Evolutionary conservation across 192 early-diverging fungal genomes (phyloP).

Genomic region (Entomortierella beljakovae): DNA sequence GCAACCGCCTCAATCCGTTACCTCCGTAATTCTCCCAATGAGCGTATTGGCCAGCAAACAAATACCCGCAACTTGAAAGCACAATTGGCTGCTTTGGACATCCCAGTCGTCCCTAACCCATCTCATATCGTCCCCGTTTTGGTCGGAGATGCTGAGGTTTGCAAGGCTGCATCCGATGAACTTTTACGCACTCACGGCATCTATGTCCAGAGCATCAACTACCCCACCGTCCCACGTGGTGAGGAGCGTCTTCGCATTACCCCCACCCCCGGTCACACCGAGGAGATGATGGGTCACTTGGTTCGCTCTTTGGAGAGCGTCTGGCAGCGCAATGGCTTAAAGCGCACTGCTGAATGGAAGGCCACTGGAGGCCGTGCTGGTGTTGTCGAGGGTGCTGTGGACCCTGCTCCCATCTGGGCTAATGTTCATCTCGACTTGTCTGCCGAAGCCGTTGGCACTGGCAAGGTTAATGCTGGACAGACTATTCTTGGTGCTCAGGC

Average conservation of each 20-base stretch:
- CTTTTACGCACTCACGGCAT: conserved; percentile 90
- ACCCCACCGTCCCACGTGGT: conserved; percentile 94
- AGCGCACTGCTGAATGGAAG: conserved; percentile 88
- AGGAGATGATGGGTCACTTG: conserved; percentile 83
- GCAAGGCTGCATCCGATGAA: conserved; percentile 95
- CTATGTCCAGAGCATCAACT: conserved; percentile 99
- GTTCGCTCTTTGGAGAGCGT: conserved; percentile 86
- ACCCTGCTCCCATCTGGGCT: conserved; percentile 68
- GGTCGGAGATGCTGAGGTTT: conserved; percentile 94
- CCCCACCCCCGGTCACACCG: conserved; percentile 94
- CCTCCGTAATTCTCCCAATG: conserved; percentile 84
- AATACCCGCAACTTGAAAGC: conserved; percentile 92
- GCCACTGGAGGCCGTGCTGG: conserved; percentile 88
- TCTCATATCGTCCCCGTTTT: conserved; percentile 99
- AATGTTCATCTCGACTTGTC: conserved; percentile 61
- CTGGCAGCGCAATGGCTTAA: conserved; percentile 89
- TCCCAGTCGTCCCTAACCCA: conserved; percentile 98
- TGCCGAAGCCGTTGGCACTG: conserved; percentile 8
- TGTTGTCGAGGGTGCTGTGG: conserved; percentile 73
- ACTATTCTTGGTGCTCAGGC: neutral
- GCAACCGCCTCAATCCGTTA: conserved; percentile 94
- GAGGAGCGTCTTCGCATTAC: conserved; percentile 99
- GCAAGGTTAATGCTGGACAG: neutral
- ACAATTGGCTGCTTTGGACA: conserved; percentile 81
- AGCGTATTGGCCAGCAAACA: conserved; percentile 93